A percentile compares a stretch with the other conserved stretches of the same genome.
Conservation (phyloP, 2,329 filamentous ascomycete species). For the Penicillium sp. region DNA sequence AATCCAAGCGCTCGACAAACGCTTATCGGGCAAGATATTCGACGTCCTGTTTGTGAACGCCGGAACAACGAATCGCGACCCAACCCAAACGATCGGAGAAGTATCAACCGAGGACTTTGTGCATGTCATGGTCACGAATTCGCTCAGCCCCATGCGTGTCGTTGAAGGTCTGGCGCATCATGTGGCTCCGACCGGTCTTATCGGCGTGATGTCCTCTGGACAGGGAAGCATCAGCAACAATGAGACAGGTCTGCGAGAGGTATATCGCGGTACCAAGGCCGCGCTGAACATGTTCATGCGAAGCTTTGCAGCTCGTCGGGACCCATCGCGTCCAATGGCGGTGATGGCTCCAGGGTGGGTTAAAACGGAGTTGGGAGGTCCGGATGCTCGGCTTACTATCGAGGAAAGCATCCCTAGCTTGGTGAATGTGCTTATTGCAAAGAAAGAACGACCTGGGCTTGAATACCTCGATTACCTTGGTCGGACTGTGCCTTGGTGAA, state of each 20-base stretch:
- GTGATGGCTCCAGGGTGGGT: constrained; percentile 1
- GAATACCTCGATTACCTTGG: background rate
- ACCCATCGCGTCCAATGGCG: background rate
- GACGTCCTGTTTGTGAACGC: background rate
- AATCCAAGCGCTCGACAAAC: background rate
- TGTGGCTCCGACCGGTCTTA: background rate
- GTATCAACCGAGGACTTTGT: constrained; percentile 2
- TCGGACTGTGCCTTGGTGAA: background rate
- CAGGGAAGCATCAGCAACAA: constrained; percentile 4
- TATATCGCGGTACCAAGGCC: constrained; percentile 1
- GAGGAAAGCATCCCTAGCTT: background rate
- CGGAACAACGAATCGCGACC: background rate
- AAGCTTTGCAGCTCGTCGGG: constrained; percentile 1
- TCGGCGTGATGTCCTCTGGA: constrained; percentile 2
- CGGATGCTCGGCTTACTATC: constrained; percentile 1
- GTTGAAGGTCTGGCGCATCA: background rate
- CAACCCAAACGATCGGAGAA: background rate
- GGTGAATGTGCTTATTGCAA: background rate
- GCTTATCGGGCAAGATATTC: background rate
- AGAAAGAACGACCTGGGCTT: background rate
- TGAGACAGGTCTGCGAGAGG: background rate
- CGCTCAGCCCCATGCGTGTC: constrained; percentile 2
- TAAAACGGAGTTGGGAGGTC: constrained; percentile 2
- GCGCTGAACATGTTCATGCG: constrained; percentile 3
- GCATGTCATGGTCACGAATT: constrained; percentile 4